These are phyloP conservation scores for Aureobasidium sp. DNA, from an alignment of 2,329 filamentous ascomycete genomes.

Conservation along the genomic window DNA sequence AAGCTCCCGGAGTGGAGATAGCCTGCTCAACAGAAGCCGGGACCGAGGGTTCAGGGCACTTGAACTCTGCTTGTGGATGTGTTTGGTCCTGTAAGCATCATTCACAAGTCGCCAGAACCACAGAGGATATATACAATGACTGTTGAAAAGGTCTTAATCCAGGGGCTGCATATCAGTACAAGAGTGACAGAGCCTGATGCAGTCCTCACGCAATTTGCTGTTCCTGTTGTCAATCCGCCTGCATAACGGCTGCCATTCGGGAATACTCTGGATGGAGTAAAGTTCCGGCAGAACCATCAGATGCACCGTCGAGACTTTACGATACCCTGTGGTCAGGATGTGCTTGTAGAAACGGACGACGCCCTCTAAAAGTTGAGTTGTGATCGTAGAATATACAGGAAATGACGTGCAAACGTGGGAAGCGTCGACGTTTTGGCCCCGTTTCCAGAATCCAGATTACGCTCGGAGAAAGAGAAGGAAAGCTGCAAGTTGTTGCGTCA, in stretches of 20 bases:
- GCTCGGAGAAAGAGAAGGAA: neutral
- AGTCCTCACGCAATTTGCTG: neutral
- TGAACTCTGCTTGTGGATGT: too few relatives aligned
- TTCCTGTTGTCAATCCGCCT: neutral
- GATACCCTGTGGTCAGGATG: neutral
- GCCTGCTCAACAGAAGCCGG: too few relatives aligned
- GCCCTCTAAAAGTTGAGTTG: neutral
- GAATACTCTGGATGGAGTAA: neutral
- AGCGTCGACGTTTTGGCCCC: neutral
- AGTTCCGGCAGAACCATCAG: neutral
- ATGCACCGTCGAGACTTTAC: neutral
- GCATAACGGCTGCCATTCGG: neutral
- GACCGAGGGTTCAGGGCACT: too few relatives aligned
- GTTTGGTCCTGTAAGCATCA: too few relatives aligned
- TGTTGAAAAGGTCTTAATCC: too few relatives aligned
- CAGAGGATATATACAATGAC: too few relatives aligned
- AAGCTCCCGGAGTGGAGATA: too few relatives aligned
- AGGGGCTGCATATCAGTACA: neutral
- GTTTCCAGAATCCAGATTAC: neutral
- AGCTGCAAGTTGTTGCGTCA: neutral
- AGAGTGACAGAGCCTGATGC: neutral
- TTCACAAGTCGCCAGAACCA: too few relatives aligned
- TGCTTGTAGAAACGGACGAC: neutral
- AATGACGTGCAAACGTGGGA: neutral
- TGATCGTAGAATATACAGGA: neutral